These are phyloP conservation scores for Conidiobolus coronatus DNA, from an alignment of 371 early-diverging fungal species.

Conservation along the genomic window DNA sequence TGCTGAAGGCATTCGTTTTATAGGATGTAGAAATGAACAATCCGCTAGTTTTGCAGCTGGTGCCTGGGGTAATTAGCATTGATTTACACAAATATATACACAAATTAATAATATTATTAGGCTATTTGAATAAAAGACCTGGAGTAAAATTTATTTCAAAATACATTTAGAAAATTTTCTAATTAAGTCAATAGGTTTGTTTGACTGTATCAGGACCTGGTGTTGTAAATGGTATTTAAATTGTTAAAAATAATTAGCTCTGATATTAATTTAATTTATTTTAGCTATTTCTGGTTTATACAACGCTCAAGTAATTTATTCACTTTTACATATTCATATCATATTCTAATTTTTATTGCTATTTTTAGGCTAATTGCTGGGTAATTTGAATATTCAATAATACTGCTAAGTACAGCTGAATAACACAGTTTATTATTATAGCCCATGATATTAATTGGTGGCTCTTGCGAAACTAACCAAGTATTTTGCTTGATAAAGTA, in stretches of 20 bases:
- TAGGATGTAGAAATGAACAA: conserved; percentile 58
- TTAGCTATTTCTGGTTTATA: conserved; percentile 35
- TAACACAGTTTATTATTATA: conserved; percentile 8
- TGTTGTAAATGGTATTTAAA: conserved; percentile 35
- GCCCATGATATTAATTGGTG: conserved; percentile 30
- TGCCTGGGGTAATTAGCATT: conserved; percentile 19
- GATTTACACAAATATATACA: background rate
- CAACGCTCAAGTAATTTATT: conserved; percentile 35
- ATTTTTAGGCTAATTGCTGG: conserved; percentile 25
- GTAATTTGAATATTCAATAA: conserved; percentile 7
- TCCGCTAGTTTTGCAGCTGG: conserved; percentile 56
- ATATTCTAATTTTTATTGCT: conserved; percentile 10
- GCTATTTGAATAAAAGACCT: conserved; percentile 36
- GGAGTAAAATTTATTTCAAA: conserved; percentile 14
- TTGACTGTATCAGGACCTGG: conserved; percentile 62
- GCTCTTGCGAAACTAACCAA: conserved; percentile 24
- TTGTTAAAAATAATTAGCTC: background rate
- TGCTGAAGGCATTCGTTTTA: conserved; percentile 39
- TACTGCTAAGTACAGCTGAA: background rate
- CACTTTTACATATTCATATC: background rate
- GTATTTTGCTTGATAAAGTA: too few species aligned
- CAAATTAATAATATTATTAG: conserved; percentile 3
- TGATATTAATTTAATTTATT: background rate
- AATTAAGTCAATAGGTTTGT: conserved; percentile 17
- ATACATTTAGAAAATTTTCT: background rate